Evolutionary conservation across 179 eudicot species (phyloP), one percentile per base, ranked within the genome.

Genomic region (Vitellaria paradoxa): DNA sequence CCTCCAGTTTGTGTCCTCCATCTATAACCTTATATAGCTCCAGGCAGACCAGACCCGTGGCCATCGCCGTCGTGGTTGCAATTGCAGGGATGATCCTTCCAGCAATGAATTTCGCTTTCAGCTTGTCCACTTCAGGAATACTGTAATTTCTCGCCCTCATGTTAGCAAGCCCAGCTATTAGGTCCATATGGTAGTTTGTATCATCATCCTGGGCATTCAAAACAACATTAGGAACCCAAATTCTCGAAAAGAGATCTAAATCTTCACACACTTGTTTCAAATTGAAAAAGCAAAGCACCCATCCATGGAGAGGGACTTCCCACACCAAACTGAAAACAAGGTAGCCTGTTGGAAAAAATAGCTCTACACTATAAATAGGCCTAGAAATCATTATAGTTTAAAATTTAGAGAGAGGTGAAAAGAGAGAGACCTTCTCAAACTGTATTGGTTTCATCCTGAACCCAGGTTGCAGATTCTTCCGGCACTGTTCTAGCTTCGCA

Each of bases 131-230:
- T 81, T 94, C 97, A 0, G 93, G 96, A 46, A 92, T 88, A n/a
- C 91, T 83, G 23, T 93, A 93, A 80, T 93, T 93, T 72, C 97
- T 81, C 1, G 98, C 97, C 83, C 98, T 89, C 97, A 94, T 94
- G 86, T 94, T 93, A 23, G 98, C 98, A 18, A 94, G 96, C 61
- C 91, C 98, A 47, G 97, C 95, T 21, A 92, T 92, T 80, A 94
- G 73, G 79, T 94, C 98, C 97, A 92, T 94, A 79, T 93, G 97
- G 53, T 89, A 93, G 81, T 93, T 93, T 57, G 93, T 90, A 72
- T 94, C 97, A 76, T 94, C 98, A 75, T 92, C 98, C 98, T 94
- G 84, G 70, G 81, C 6, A 63, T 17, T 5, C 63, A n/a, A 6
- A 14, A 59, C 23, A 18, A 59, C 9, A 59, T 59, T 59, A 59